Evolutionary conservation across 176 grass and related monocot genomes (phyloP), one percentile per base, ranked within the genome.

Genomic region (Oryza meridionalis): DNA sequence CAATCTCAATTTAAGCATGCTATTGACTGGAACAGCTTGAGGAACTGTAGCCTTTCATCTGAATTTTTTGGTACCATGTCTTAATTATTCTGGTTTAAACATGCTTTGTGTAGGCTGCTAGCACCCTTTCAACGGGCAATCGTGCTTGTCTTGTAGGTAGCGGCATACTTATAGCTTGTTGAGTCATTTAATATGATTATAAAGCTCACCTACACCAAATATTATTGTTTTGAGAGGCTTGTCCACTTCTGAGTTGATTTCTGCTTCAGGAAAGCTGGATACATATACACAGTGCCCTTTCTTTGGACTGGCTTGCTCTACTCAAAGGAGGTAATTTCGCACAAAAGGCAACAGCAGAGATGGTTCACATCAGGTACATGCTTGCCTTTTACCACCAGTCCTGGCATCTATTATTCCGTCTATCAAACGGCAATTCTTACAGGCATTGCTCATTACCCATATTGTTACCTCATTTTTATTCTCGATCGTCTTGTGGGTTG

Each of bases 141-240:
- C 75, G 49, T n/a, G 27, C 17, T 69, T 33, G 77, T 68, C 63
- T 85, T 81, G n/a, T 70, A 65, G 76, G 53, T 85, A 65, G 77
- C 82, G 43, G 77, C 76, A 85, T 89, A 73, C 70, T 69, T 76
- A 85, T 85, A 5, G 65, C 63, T 38, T 32, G 40, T 76, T 64
- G 77, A 75, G 77, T 79, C 70, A 89, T 89, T 83, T 85, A 89
- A 85, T 84, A 65, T 81, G 77, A 89, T 85, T 89, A 73, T 75
- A 81, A 76, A 75, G 64, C 76, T 13, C 87, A 75, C 73, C 87
- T 29, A 32, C 62, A 75, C 75, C 45, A 13, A 17, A 24, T 65
- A 53, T 83, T 66, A n/a, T 77, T 73, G 32, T 80, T 61, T 15
- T 26, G 29, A 67, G 16, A 29, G 74, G 19, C 24, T 82, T 58